These are phyloP conservation scores for Fraxinus nigra DNA, from an alignment of 305 asterid genomes.

Conservation along the genomic window DNA sequence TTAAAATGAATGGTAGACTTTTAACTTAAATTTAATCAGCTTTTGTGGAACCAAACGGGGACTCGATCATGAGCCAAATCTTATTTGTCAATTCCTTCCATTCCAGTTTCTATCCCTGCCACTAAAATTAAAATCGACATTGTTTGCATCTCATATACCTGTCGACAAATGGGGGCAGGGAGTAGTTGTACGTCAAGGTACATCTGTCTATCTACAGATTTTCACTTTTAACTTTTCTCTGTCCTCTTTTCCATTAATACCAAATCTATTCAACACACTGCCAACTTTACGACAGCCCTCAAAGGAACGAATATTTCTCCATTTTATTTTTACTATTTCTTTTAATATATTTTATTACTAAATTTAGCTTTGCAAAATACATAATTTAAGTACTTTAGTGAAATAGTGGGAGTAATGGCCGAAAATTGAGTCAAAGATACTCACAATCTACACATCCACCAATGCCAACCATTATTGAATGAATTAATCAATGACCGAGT, in stretches of 20 bases:
- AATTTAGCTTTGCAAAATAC: background rate
- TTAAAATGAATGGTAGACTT: no score
- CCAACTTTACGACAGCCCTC: background rate
- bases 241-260: background rate
- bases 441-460: slow-evolving; percentile 17
- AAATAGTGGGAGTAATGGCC: background rate
- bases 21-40: no score
- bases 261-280: background rate
- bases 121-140: background rate
- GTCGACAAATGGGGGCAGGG: background rate
- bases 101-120: background rate
- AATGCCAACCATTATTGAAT: slow-evolving; percentile 19
- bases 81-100: background rate
- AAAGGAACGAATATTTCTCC: background rate
- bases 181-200: background rate
- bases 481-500: slow-evolving; percentile 21
- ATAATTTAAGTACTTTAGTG: background rate
- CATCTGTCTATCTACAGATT: background rate
- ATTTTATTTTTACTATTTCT: background rate
- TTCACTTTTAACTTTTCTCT: background rate
- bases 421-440: slow-evolving; percentile 27
- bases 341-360: background rate
- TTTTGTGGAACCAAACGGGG: no score
- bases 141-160: background rate
- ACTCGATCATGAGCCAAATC: no score